Evolutionary conservation across 352 stramenopile species (phyloP).

Genomic region (Albugo candida): DNA sequence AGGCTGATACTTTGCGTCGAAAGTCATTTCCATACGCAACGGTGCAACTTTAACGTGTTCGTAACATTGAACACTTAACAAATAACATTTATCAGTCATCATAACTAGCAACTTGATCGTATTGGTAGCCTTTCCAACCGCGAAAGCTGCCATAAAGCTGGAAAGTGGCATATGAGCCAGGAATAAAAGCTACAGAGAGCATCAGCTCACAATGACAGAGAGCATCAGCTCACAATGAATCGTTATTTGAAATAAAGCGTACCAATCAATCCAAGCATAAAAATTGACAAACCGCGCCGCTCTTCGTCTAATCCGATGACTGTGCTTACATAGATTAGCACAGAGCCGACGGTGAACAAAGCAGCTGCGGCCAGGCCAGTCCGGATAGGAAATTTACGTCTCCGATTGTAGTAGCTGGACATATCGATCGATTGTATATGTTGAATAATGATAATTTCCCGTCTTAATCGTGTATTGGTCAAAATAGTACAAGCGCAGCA

Average conservation of each 20-base stretch:
- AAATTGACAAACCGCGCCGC: slow-evolving; percentile 44
- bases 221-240: neutral
- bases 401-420: neutral
- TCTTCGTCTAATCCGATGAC: slow-evolving; percentile 55
- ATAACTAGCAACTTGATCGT: slow-evolving; percentile 69
- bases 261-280: slow-evolving; percentile 69
- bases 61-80: no score
- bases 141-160: slow-evolving; percentile 69
- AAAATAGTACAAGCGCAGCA: no score
- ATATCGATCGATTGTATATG: no score
- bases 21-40: no score
- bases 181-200: slow-evolving; percentile 49
- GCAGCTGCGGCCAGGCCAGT: slow-evolving; percentile 46
- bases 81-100: slow-evolving; percentile 25
- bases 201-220: neutral
- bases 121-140: slow-evolving; percentile 70
- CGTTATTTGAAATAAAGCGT: slow-evolving; percentile 1
- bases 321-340: slow-evolving; percentile 61
- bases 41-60: no score
- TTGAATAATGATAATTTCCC: no score
- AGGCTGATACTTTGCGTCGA: no score
- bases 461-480: no score
- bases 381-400: slow-evolving; percentile 32
- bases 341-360: slow-evolving; percentile 48
- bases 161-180: slow-evolving; percentile 53